These are phyloP conservation scores for Cylindrotheca closterium DNA, from an alignment of 108 stramenopile genomes.

Conservation along the genomic window DNA sequence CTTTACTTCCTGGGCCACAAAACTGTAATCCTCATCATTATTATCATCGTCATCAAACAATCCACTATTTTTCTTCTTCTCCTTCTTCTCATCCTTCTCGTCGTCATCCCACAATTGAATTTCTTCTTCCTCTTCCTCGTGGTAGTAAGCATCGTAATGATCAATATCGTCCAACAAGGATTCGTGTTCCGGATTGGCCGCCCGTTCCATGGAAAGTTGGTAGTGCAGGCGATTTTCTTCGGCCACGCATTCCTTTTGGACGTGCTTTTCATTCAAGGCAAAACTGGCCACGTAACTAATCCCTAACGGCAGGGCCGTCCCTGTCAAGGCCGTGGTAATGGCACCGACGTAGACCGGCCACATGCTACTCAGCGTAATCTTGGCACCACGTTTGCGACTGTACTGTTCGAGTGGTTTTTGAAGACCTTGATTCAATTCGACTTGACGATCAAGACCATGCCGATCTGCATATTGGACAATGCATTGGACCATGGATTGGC, in stretches of 20 bases:
- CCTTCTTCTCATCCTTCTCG: no score
- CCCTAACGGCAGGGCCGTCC: slow-evolving; percentile 10
- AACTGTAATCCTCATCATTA: no score
- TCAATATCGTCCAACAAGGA: no score
- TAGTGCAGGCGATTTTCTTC: slow-evolving; percentile 4
- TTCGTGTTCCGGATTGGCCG: slow-evolving; percentile 10
- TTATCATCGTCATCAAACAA: no score
- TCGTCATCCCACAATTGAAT: no score
- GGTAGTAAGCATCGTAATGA: no score
- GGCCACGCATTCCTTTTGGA: slow-evolving; percentile 5
- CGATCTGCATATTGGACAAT: slow-evolving; percentile 43
- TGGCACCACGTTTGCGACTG: slow-evolving; percentile 9
- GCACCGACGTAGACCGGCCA: neutral
- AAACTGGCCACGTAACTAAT: slow-evolving; percentile 1
- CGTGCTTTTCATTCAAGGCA: neutral
- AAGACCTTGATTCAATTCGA: slow-evolving; percentile 51
- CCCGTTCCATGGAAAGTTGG: slow-evolving; percentile 9
- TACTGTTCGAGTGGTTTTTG: slow-evolving; percentile 12
- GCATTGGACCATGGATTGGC: slow-evolving; percentile 39
- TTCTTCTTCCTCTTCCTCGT: no score
- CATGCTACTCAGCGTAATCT: slow-evolving; percentile 5
- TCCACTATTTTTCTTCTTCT: no score
- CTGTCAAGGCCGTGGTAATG: slow-evolving; percentile 1
- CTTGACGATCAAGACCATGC: slow-evolving; percentile 42
- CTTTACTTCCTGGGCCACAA: no score